Base-by-base conservation (phyloP, 495 filamentous ascomycete genomes). In the Aspergillus heteromorphus region DNA sequence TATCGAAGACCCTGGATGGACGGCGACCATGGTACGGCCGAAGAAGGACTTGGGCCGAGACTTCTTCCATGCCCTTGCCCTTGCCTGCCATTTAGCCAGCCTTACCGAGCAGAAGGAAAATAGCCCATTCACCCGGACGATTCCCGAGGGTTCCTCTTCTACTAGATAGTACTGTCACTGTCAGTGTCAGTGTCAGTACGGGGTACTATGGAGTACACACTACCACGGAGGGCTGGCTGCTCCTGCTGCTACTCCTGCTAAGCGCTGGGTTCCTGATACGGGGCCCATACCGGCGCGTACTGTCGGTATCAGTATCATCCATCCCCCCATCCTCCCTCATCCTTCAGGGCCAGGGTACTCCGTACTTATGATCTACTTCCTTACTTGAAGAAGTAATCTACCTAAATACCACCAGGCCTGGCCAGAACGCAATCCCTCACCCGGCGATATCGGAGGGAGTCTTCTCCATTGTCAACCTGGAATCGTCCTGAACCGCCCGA, bases 261-360 rank as follows among this genome's bases (percentile, higher is more conserved):
- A 57, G 54, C 48, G 54, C 54, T 52, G 54, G 48, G 54, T 57
- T 57, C 54, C 49, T 57, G 54, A 57, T 51, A 57, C 54, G 19
- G 21, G 47, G 42, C 42, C 49, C 53, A 50, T 49, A 56, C 53
- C 36, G 23, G 45, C 53, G 47, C 36, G 43, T 47, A 47, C 42
- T 49, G 53, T 45, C 17, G 9, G 27, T 49, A 42, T 23, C n/a
- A 2, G 14, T 10, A 19, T 11, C 34, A 53, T 34, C 38, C 41
- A 13, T 9, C 30, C n/a, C n/a, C n/a, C n/a, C n/a, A n/a, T n/a
- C n/a, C n/a, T n/a, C n/a, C n/a, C n/a, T n/a, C n/a, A n/a, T n/a
- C n/a, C n/a, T n/a, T n/a, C n/a, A n/a, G n/a, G n/a, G n/a, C n/a
- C n/a, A n/a, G n/a, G n/a, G n/a, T n/a, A n/a, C n/a, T n/a, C n/a